These are phyloP conservation scores for Picea engelmannii DNA, from an alignment of 83 land plant species.

Conservation along the genomic window DNA sequence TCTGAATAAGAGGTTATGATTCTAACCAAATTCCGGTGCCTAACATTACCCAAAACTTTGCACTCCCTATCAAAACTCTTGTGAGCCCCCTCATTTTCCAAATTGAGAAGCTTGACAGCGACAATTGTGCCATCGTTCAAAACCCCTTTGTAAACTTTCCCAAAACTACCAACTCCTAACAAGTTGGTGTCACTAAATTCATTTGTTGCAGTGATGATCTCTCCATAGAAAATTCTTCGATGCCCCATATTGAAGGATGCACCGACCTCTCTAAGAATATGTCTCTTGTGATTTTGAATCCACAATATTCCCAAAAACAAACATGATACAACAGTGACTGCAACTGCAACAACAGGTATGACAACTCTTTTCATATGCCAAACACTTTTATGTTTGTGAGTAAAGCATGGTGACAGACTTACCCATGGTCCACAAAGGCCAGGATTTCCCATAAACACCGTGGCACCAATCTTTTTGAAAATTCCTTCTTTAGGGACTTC, in stretches of 20 bases:
- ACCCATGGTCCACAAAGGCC: too few species aligned
- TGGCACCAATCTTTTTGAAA: background rate
- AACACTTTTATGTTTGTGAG: background rate
- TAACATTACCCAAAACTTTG: too few species aligned
- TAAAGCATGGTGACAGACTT: too few species aligned
- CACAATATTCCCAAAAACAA: too few species aligned
- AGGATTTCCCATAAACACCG: background rate
- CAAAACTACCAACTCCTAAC: constrained; percentile 44
- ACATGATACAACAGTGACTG: too few species aligned
- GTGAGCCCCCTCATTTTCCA: constrained; percentile 30
- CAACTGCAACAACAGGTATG: too few species aligned
- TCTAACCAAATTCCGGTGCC: too few species aligned
- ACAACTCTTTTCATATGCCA: background rate
- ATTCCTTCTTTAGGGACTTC: constrained; percentile 6
- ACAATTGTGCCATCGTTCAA: constrained; percentile 31
- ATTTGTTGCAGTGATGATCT: constrained; percentile 28
- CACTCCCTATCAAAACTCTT: background rate
- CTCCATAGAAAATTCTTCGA: too few species aligned
- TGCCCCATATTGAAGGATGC: too few species aligned
- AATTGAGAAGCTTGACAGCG: constrained; percentile 44
- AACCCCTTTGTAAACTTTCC: constrained; percentile 10
- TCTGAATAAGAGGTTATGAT: too few species aligned
- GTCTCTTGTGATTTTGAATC: too few species aligned
- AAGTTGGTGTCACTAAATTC: background rate
- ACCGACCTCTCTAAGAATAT: background rate